Evolutionary conservation across 2,329 filamentous ascomycete genomes (phyloP).

Genomic region (Metarhizium brunneum): DNA sequence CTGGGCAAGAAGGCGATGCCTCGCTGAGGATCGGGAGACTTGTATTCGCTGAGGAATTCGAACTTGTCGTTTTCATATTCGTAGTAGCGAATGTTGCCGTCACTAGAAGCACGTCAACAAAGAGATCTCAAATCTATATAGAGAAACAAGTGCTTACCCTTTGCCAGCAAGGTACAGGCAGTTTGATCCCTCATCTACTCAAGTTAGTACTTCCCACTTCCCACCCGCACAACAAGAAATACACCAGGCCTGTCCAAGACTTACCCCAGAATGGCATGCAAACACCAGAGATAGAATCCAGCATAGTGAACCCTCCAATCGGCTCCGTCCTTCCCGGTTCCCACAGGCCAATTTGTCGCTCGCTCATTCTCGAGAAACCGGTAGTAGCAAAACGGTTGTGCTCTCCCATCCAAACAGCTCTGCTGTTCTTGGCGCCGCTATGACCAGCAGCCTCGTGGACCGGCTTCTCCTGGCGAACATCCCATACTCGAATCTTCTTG

Average conservation of each 20-base stretch:
- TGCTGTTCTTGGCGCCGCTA: slow-evolving; percentile 91
- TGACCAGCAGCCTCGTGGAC: slow-evolving; percentile 81
- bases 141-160: slow-evolving; percentile 53
- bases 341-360: slow-evolving; percentile 92
- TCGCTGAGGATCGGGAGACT: slow-evolving; percentile 89
- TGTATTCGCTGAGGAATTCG: slow-evolving; percentile 93
- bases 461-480: slow-evolving; percentile 84
- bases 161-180: slow-evolving; percentile 95
- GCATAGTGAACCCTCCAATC: slow-evolving; percentile 78
- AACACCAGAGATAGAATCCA: slow-evolving; percentile 94
- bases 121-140: neutral
- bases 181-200: slow-evolving; percentile 74
- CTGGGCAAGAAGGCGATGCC: slow-evolving; percentile 92
- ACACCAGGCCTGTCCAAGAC: slow-evolving; percentile 10
- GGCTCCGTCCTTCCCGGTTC: slow-evolving; percentile 80
- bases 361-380: slow-evolving; percentile 97
- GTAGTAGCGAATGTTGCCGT: slow-evolving; percentile 98
- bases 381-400: slow-evolving; percentile 93
- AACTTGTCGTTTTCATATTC: slow-evolving; percentile 99
- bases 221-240: neutral
- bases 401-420: slow-evolving; percentile 94
- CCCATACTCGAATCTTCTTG: slow-evolving; percentile 97
- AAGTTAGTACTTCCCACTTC: slow-evolving; percentile 13
- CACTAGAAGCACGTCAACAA: slow-evolving; percentile 42
- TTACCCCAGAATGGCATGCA: slow-evolving; percentile 98